Base-by-base conservation (phyloP, 768 basidiomycete species). In the Serendipita sp. region DNA sequence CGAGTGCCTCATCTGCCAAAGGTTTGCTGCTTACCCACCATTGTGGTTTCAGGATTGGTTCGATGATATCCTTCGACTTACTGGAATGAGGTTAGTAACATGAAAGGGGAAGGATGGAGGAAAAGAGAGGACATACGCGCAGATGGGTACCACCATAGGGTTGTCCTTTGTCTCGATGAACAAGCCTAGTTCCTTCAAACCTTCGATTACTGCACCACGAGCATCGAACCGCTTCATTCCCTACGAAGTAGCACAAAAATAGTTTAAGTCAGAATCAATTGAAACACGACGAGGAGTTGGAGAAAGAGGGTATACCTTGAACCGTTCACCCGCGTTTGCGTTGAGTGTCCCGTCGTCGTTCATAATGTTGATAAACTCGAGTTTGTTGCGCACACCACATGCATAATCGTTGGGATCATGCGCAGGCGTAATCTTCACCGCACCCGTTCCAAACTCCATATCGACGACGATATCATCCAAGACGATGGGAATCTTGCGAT, bases 191-290 rank as follows among this genome's bases (percentile, higher is more conserved):
- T 90, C 88, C 73, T 93, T 87, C 64, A 98, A 75, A 17, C 79
- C 83, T 72, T 92, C 81, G 50, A 97, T 80, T 48, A 98, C 86
- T 60, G 81, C 85, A 48, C 82, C 83, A 65, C 96, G 78, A 16
- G 86, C 91, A 71, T 96, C 92, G 82, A 97, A 98, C 45, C 96
- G 83, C 73, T 95, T 95, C 88, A 96, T 90, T n/a, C 95, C 93
- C 86, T 88, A 65, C 17, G 34, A n/a, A 56, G 5, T 28, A 38
- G 13, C 33, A 26, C 42, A 51, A 13, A 26, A 9, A 44, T 3
- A 9, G 38, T 3, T 42, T 44, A 2, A 34, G 20, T 60, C 62
- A 45, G 17, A 30, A 16, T 20, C 17, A 26, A n/a, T n/a, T 14
- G 38, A 38, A 38, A 38, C 7, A 5, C 5, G 7, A 38, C 1